phyloP scores from a whole-genome alignment of 768 basidiomycete species.

The Lanmaoa rubissima region DNA sequence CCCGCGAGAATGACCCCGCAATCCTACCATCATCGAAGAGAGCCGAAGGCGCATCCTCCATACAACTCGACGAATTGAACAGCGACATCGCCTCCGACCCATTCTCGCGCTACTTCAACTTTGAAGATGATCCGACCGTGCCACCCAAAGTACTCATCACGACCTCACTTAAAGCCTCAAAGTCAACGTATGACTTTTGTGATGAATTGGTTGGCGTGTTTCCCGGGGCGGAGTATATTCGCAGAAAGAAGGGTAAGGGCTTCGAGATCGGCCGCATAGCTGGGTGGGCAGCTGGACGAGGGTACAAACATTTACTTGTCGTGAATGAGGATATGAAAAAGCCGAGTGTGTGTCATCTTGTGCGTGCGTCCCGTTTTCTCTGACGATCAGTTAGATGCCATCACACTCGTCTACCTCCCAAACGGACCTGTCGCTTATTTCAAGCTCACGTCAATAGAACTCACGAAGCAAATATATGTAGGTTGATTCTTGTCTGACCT shows the following conservation, averaged over 20 bases:
- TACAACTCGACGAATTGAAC: slow-evolving; percentile 55
- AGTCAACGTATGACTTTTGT: slow-evolving; percentile 86
- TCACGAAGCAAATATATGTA: slow-evolving; percentile 85
- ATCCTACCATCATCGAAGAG: slow-evolving; percentile 34
- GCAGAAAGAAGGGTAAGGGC: slow-evolving; percentile 83
- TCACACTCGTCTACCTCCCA: slow-evolving; percentile 89
- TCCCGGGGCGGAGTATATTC: slow-evolving; percentile 88
- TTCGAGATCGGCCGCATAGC: slow-evolving; percentile 91
- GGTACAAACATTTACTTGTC: slow-evolving; percentile 85
- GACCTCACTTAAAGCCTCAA: slow-evolving; percentile 86
- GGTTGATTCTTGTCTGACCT: slow-evolving; percentile 24
- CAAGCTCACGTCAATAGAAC: slow-evolving; percentile 84
- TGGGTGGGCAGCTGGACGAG: slow-evolving; percentile 87
- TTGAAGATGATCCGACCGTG: slow-evolving; percentile 59
- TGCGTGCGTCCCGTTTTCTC: background rate
- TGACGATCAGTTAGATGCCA: slow-evolving; percentile 61
- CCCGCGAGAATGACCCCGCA: slow-evolving; percentile 73
- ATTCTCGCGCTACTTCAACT: slow-evolving; percentile 74
- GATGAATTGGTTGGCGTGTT: slow-evolving; percentile 88
- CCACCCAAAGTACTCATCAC: slow-evolving; percentile 91
- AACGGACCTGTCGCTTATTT: slow-evolving; percentile 94
- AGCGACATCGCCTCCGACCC: slow-evolving; percentile 72
- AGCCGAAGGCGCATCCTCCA: slow-evolving; percentile 32
- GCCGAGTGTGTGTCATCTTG: slow-evolving; percentile 63
- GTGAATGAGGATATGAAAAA: slow-evolving; percentile 96